phyloP scores from a whole-genome alignment of 352 stramenopile genomes.

The Phytopythium montanum region DNA sequence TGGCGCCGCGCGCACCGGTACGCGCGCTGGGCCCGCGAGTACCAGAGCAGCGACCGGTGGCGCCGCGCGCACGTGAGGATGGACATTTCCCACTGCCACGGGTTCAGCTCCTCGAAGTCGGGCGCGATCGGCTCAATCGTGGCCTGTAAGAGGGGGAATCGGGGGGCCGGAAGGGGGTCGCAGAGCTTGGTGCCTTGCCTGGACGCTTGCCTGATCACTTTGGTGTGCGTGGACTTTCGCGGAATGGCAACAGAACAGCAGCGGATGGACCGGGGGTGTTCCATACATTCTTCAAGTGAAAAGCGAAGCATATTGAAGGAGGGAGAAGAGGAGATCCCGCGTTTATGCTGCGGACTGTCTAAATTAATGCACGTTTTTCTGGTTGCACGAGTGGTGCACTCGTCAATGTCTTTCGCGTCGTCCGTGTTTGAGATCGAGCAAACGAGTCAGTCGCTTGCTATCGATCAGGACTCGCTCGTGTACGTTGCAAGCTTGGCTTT shows the following conservation, averaged over 20 bases:
- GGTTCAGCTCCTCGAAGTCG: slow-evolving; percentile 34
- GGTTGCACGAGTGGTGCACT: not conserved
- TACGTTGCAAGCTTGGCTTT: too few species aligned
- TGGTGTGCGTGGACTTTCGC: not conserved
- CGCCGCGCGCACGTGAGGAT: slow-evolving; percentile 48
- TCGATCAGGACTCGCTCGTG: too few species aligned
- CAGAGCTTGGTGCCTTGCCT: not conserved
- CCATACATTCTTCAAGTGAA: not conserved
- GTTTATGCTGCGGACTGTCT: slow-evolving; percentile 1
- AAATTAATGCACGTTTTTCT: slow-evolving; percentile 5
- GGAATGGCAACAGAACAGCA: not conserved
- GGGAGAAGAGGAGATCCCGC: not conserved
- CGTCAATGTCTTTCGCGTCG: too few species aligned
- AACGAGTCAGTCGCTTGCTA: too few species aligned
- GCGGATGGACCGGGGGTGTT: not conserved
- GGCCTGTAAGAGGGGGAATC: not conserved
- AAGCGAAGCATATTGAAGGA: not conserved
- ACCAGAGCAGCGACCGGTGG: slow-evolving; percentile 47
- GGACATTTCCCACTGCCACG: slow-evolving; percentile 55
- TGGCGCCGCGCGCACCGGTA: slow-evolving; percentile 33
- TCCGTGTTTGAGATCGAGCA: too few species aligned
- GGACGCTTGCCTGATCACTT: not conserved
- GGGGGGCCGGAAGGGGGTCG: not conserved
- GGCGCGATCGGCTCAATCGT: slow-evolving; percentile 25
- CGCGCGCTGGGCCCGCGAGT: slow-evolving; percentile 33